These are phyloP conservation scores for Nemophila menziesii DNA, from an alignment of 257 asterid genomes.

Conservation along the genomic window DNA sequence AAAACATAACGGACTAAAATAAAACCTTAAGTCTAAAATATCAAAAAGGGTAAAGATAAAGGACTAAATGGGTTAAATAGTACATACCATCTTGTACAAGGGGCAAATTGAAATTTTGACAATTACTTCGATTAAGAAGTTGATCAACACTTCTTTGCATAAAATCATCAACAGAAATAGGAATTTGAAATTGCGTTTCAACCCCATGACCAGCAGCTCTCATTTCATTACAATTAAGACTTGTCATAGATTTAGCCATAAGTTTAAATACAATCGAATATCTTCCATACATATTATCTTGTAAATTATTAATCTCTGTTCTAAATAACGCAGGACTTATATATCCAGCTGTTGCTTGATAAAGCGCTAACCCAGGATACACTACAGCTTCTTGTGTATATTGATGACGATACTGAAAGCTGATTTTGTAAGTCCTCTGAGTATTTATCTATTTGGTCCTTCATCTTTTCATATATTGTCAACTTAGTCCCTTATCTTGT, in stretches of 20 bases:
- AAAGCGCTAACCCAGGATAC: constrained; percentile 85
- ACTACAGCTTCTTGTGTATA: constrained; percentile 88
- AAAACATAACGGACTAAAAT: no score
- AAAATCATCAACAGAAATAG: constrained; percentile 85
- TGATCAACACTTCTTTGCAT: constrained; percentile 92
- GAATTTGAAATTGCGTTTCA: constrained; percentile 89
- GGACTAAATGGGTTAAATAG: constrained; percentile 13
- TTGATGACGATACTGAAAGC: constrained; percentile 75
- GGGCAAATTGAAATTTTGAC: constrained; percentile 47
- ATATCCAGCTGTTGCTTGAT: constrained; percentile 97
- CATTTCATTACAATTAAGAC: constrained; percentile 88
- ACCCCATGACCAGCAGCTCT: constrained; percentile 96
- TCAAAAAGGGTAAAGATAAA: no score
- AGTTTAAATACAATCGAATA: constrained; percentile 76
- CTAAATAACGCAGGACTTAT: constrained; percentile 72
- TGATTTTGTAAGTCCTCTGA: no score
- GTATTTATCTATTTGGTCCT: no score
- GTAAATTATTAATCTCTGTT: constrained; percentile 43
- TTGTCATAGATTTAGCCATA: constrained; percentile 91
- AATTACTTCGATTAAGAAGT: constrained; percentile 52
- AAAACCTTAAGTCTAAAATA: no score
- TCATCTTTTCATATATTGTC: no score
- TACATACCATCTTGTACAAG: constrained; percentile 82
- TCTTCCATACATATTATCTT: constrained; percentile 60
- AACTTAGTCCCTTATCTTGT: no score